A percentile compares a stretch with the other conserved stretches of the same genome.
These are phyloP conservation scores for Tranzscheliella williamsii DNA, from an alignment of 1,284 basidiomycete species.

Conservation along the genomic window DNA sequence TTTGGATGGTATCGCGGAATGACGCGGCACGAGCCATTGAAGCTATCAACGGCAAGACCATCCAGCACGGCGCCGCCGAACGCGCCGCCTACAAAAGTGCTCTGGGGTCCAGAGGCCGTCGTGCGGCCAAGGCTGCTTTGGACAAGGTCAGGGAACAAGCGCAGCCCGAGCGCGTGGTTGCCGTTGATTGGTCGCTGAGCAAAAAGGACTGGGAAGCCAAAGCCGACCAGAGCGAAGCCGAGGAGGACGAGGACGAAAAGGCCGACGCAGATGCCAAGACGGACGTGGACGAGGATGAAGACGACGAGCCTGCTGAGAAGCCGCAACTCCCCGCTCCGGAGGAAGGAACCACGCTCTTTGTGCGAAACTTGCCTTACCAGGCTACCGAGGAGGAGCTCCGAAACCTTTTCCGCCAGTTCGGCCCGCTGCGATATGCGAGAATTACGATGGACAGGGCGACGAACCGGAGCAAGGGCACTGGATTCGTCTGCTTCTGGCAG, in stretches of 20 bases:
- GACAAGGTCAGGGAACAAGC: constrained; percentile 37
- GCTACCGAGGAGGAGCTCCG: constrained; percentile 64
- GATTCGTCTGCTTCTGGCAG: constrained; percentile 98
- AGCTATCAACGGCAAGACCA: constrained; percentile 78
- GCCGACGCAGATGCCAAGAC: constrained; percentile 41
- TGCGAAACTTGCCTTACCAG: constrained; percentile 90
- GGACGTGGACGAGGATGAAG: constrained; percentile 56
- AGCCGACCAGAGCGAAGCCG: constrained; percentile 65
- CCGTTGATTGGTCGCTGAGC: constrained; percentile 94
- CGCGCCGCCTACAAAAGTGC: constrained; percentile 69
- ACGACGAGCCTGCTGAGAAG: constrained; percentile 49
- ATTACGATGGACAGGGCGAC: constrained; percentile 84
- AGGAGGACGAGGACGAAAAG: constrained; percentile 62
- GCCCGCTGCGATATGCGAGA: constrained; percentile 87
- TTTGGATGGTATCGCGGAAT: constrained; percentile 86
- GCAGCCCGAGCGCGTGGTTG: constrained; percentile 71
- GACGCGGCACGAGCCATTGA: constrained; percentile 85
- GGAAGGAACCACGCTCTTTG: constrained; percentile 83
- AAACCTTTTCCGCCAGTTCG: constrained; percentile 68
- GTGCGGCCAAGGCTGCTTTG: constrained; percentile 66
- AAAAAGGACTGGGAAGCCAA: constrained; percentile 85
- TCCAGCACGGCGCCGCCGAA: constrained; percentile 70
- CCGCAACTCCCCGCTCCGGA: constrained; percentile 49
- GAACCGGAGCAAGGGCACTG: constrained; percentile 87
- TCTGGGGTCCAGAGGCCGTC: constrained; percentile 70